A percentile compares a stretch with the other conserved stretches of the same genome.
Conservation (phyloP, 257 asterid genomes). For the Nicotiana otophora region DNA sequence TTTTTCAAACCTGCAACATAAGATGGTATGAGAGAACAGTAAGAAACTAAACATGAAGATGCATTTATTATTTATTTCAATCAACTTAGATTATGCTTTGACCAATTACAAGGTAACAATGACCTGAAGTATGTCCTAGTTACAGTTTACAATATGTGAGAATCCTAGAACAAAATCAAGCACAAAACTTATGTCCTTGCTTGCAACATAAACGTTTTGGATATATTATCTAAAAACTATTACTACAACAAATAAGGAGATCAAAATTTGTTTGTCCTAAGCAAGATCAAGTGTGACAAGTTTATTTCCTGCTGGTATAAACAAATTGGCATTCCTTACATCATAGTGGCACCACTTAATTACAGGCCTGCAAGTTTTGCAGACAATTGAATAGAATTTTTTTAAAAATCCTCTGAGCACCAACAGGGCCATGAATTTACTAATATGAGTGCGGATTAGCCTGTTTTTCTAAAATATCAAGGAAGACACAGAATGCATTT, state of each 20-base stretch:
- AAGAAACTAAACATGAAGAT: background rate
- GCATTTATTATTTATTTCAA: background rate
- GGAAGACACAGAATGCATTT: background rate
- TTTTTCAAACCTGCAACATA: constrained; percentile 72
- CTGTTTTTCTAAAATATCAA: background rate
- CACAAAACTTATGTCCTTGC: background rate
- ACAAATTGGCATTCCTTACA: background rate
- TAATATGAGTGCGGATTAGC: background rate
- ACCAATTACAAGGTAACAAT: background rate
- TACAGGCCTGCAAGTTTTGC: background rate
- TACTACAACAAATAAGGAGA: background rate
- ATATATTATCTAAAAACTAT: background rate
- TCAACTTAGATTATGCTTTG: background rate
- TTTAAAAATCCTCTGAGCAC: background rate
- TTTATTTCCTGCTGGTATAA: background rate
- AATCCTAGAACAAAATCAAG: constrained; percentile 1
- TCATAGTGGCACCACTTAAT: background rate
- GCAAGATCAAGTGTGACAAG: background rate
- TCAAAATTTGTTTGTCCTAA: background rate
- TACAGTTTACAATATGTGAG: background rate
- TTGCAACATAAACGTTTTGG: background rate
- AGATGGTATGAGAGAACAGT: constrained; percentile 17
- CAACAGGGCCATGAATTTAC: background rate
- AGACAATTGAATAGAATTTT: background rate
- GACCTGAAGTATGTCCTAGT: background rate